phyloP scores from a whole-genome alignment of 345 rosid genomes.

The Eutrema heterophyllum region DNA sequence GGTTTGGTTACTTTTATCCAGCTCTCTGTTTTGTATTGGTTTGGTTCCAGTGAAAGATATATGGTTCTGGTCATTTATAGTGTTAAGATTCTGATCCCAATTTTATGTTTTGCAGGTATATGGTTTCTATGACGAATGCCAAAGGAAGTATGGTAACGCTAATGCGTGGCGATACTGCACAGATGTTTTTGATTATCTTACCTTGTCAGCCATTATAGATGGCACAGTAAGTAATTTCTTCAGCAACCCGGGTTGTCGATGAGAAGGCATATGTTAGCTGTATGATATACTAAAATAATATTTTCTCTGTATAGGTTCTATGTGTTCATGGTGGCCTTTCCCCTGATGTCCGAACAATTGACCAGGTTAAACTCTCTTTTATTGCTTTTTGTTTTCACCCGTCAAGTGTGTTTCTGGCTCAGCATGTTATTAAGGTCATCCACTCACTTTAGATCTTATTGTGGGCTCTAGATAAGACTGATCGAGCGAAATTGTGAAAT shows the following conservation, averaged over 20 bases:
- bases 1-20: neutral
- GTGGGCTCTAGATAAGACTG: slow-evolving; percentile 67
- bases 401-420: neutral
- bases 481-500: slow-evolving; percentile 96
- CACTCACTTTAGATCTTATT: slow-evolving; percentile 11
- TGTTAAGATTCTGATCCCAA: neutral
- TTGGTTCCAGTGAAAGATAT: neutral
- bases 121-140: slow-evolving; percentile 99
- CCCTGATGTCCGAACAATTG: slow-evolving; percentile 93
- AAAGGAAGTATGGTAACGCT: slow-evolving; percentile 98
- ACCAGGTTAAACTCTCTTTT: slow-evolving; percentile 56
- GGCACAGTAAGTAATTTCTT: slow-evolving; percentile 66
- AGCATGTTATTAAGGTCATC: slow-evolving; percentile 6
- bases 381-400: neutral
- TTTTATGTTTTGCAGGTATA: slow-evolving; percentile 58
- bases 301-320: slow-evolving; percentile 56
- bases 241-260: neutral
- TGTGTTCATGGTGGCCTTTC: slow-evolving; percentile 99
- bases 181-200: slow-evolving; percentile 97
- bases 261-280: neutral
- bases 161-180: slow-evolving; percentile 99
- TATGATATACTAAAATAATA: neutral
- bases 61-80: neutral
- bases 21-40: neutral
- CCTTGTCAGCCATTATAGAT: slow-evolving; percentile 97